These are phyloP conservation scores for Rheum nobile DNA, from an alignment of 148 eudicot genomes.

Conservation along the genomic window DNA sequence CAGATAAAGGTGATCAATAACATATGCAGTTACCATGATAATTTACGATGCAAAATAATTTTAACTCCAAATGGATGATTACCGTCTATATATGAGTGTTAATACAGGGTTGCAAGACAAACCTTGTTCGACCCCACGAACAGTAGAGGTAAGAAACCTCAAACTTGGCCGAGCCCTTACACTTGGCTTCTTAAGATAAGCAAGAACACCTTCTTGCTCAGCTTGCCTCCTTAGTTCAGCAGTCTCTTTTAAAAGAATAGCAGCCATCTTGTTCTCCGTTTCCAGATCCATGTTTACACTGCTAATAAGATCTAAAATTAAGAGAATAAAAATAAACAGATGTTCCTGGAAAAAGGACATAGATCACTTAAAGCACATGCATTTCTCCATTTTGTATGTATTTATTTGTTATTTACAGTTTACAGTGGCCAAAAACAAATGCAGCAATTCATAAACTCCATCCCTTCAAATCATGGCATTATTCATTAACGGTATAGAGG, in stretches of 20 bases:
- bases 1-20: neutral
- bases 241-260: constrained; percentile 73
- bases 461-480: no score
- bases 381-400: no score
- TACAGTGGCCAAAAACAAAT: neutral
- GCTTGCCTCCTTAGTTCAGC: constrained; percentile 80
- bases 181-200: constrained; percentile 61
- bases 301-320: neutral
- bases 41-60: neutral
- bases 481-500: neutral
- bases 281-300: constrained; percentile 61
- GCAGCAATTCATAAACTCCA: neutral
- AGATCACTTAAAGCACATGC: neutral
- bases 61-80: neutral
- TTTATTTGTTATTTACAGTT: neutral
- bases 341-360: neutral
- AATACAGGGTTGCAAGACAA: constrained; percentile 1
- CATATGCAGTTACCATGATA: neutral
- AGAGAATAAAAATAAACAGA: no score
- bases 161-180: constrained; percentile 82
- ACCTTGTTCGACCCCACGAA: constrained; percentile 91
- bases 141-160: constrained; percentile 80
- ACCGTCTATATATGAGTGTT: neutral
- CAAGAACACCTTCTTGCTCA: constrained; percentile 68
- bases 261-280: constrained; percentile 80